phyloP scores from a whole-genome alignment of 2,329 filamentous ascomycete species.

The Seiridium cupressi region DNA sequence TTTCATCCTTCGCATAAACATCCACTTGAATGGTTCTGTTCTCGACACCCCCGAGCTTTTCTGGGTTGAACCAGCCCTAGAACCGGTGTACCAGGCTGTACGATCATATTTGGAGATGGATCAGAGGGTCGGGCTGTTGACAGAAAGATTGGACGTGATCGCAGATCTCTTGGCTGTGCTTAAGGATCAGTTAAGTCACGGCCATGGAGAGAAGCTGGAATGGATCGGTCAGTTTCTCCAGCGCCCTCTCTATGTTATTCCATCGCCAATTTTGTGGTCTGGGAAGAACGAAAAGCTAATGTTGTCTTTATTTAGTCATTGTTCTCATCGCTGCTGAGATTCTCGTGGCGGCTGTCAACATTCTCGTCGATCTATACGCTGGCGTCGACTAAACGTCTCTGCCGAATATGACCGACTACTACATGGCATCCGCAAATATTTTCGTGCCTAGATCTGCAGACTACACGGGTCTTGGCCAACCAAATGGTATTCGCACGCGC shows the following conservation, averaged over 20 bases:
- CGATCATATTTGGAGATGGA: conserved; percentile 97
- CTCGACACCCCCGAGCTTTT: conserved; percentile 96
- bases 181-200: conserved; percentile 93
- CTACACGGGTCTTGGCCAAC: too few species aligned
- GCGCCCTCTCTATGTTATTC: neutral
- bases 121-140: conserved; percentile 85
- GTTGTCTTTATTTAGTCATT: conserved; percentile 61
- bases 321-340: conserved; percentile 95
- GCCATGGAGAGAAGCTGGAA: conserved; percentile 84
- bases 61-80: conserved; percentile 96
- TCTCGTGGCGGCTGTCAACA: conserved; percentile 87
- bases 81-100: conserved; percentile 94
- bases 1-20: conserved; percentile 96
- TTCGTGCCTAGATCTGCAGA: too few species aligned
- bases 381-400: conserved; percentile 22
- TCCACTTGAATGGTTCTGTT: conserved; percentile 94
- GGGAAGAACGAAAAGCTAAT: too few species aligned
- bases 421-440: too few species aligned
- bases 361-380: conserved; percentile 89
- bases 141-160: conserved; percentile 88
- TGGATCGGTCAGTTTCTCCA: conserved; percentile 70
- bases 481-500: neutral
- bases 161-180: conserved; percentile 88
- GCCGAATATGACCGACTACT: too few species aligned
- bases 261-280: neutral